These are phyloP conservation scores for Paradendryphiella salina DNA, from an alignment of 2,329 filamentous ascomycete species.

Conservation along the genomic window DNA sequence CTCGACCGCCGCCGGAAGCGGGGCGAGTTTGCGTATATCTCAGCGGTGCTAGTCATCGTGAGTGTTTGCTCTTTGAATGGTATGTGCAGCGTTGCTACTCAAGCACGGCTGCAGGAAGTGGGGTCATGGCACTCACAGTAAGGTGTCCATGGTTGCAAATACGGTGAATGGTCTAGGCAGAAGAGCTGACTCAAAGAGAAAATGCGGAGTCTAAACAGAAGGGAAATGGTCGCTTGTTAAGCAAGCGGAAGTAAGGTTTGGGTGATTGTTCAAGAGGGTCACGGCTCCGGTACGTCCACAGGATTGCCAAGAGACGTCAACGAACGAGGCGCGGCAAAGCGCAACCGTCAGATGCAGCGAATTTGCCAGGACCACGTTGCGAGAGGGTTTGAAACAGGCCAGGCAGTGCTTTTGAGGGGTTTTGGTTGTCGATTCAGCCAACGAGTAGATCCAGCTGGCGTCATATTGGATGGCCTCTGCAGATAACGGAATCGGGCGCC, in stretches of 20 bases:
- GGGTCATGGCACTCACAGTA: constrained; percentile 57
- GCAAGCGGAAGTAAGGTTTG: constrained; percentile 15
- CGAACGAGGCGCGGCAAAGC: constrained; percentile 24
- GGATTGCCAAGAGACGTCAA: constrained; percentile 28
- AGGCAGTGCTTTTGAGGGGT: constrained; percentile 10
- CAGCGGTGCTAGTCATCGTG: constrained; percentile 68
- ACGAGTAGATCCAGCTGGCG: constrained; percentile 24
- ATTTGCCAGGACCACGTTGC: constrained; percentile 16
- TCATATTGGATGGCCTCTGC: not conserved
- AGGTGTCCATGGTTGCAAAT: constrained; percentile 59
- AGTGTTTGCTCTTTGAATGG: constrained; percentile 15
- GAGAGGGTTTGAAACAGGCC: constrained; percentile 10
- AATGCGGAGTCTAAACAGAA: constrained; percentile 9
- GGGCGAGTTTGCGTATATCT: constrained; percentile 87
- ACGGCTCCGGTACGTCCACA: constrained; percentile 22
- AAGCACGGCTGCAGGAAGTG: constrained; percentile 21
- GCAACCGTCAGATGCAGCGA: constrained; percentile 12
- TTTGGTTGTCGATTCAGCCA: constrained; percentile 8
- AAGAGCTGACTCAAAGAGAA: constrained; percentile 9
- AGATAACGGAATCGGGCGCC: constrained; percentile 19
- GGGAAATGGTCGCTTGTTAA: constrained; percentile 8
- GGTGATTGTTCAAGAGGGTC: constrained; percentile 23
- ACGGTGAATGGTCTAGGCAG: constrained; percentile 7
- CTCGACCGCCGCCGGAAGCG: constrained; percentile 90
- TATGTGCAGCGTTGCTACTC: constrained; percentile 4